Base-by-base conservation (phyloP, 441 rosid species). In the Croton setiger region DNA sequence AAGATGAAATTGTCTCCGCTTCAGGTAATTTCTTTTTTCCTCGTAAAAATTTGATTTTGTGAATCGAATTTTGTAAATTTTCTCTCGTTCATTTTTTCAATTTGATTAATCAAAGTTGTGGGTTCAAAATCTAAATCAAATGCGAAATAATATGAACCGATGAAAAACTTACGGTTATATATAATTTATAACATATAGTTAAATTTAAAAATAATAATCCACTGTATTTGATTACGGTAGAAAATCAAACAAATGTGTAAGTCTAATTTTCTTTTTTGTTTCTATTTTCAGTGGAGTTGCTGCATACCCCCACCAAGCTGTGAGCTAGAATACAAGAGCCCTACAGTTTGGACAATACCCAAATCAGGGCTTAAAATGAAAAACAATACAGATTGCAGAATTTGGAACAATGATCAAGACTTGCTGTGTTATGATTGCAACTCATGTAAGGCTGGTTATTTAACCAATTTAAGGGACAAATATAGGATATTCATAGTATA, bases 381-480 rank as follows among this genome's bases (percentile, higher is more conserved):
- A 0, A 74, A 72, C 45, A 72, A 70, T 51, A 33, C n/a, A 0
- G 86, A 82, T 63, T 84, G 88, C 69, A 20, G 2, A 10, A 70
- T 63, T 6, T 82, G 80, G 81, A 80, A 75, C 71, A 78, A 78
- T 36, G 13, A 76, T 12, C 84, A 73, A 58, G 55, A 58, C 21
- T 44, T 53, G 13, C 63, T 82, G 14, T 88, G 97, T 75, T 90
- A 71, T 21, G 68, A 75, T 5, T 88, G 97, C 59, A 74, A 76
- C 43, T 62, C 87, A 0, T 90, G 97, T 78, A 90, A 83, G 72
- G 75, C 64, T 36, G 92, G 94, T 12, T 75, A 85, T 74, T 71
- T 86, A 0, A 74, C 58, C 64, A 80, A 79, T 75, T 64, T 88
- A 11, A 83, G 81, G 75, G 73, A 72, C 63, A 69, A 83, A 20